phyloP scores from a whole-genome alignment of 2,329 filamentous ascomycete genomes.

The Epichloe aotearoae region DNA sequence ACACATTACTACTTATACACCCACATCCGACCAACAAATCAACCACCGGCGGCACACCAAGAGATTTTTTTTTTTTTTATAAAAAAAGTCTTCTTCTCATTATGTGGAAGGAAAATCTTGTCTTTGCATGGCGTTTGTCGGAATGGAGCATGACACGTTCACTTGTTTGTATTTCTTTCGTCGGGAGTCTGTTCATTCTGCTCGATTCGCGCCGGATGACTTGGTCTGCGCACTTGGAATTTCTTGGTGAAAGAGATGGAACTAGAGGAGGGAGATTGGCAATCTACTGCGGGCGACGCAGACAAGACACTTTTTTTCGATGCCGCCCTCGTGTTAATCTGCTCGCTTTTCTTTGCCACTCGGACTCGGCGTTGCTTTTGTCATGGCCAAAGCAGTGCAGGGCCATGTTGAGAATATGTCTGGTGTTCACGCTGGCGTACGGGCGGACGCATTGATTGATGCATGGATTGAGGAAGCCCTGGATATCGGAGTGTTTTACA shows the following conservation, averaged over 20 bases:
- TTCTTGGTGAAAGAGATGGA: constrained; percentile 6
- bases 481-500: constrained; percentile 7
- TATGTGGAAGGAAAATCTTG: constrained; percentile 10
- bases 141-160: constrained; percentile 10
- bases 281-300: not conserved
- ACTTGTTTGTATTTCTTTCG: constrained; percentile 11
- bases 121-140: constrained; percentile 23
- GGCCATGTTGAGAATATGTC: constrained; percentile 11
- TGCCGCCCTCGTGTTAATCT: not conserved
- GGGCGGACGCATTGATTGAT: not conserved
- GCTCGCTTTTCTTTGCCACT: not conserved
- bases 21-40: constrained; percentile 4
- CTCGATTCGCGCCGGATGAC: constrained; percentile 6
- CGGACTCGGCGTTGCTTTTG: not conserved
- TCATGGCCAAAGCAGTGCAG: not conserved
- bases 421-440: constrained; percentile 10
- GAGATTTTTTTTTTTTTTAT: constrained; percentile 7
- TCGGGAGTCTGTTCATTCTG: constrained; percentile 7
- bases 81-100: constrained; percentile 6
- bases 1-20: constrained; percentile 5
- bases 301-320: not conserved
- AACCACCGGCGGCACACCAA: constrained; percentile 5
- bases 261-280: not conserved
- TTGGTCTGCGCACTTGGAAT: constrained; percentile 7
- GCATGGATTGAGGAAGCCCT: not conserved